Evolutionary conservation across 2,329 filamentous ascomycete species (phyloP).

Genomic region (Teratosphaeria destructans): DNA sequence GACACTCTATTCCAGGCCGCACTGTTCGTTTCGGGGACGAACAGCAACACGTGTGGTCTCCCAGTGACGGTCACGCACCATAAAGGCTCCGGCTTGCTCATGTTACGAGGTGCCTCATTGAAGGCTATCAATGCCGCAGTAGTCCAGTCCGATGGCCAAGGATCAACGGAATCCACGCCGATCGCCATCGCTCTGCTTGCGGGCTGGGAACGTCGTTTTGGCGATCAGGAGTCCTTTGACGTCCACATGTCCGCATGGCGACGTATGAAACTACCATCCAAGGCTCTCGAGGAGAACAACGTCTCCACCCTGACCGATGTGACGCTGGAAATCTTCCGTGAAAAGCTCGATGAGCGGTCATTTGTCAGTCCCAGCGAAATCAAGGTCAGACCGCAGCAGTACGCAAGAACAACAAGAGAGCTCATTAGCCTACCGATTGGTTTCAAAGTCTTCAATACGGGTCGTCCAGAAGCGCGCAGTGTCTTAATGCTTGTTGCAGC

Average conservation of each 20-base stretch:
- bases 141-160: constrained; percentile 1
- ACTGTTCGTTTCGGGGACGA: constrained; percentile 13
- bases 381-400: background rate
- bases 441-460: constrained; percentile 7
- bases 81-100: constrained; percentile 11
- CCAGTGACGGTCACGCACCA: constrained; percentile 2
- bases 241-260: constrained; percentile 15
- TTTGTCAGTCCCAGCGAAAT: constrained; percentile 1
- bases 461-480: constrained; percentile 10
- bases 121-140: constrained; percentile 11
- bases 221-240: constrained; percentile 10
- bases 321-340: constrained; percentile 11
- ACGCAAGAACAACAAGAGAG: background rate
- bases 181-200: constrained; percentile 15
- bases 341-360: constrained; percentile 8
- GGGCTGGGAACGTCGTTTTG: constrained; percentile 16
- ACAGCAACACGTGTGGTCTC: constrained; percentile 14
- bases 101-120: constrained; percentile 12
- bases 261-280: constrained; percentile 5
- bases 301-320: constrained; percentile 12
- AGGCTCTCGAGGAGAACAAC: constrained; percentile 10
- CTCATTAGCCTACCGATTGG: constrained; percentile 4
- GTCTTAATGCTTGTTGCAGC: constrained; percentile 6
- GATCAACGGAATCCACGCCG: constrained; percentile 9
- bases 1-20: constrained; percentile 13